Evolutionary conservation across 495 filamentous ascomycete genomes (phyloP).

Genomic region (Xylaria bambusicola): DNA sequence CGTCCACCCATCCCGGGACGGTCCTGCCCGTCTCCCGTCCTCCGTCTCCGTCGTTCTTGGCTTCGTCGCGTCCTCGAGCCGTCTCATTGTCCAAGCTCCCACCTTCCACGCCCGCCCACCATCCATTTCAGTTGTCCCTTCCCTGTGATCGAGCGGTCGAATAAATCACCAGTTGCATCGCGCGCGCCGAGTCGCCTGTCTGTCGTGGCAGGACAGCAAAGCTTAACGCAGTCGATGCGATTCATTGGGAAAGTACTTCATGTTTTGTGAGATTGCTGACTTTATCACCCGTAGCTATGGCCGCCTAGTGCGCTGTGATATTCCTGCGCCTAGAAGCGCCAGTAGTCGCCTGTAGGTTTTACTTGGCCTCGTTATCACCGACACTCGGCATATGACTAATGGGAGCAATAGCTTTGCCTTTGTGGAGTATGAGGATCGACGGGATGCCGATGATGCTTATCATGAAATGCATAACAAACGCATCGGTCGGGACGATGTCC

Average conservation of each 20-base stretch:
- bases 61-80: constrained; percentile 40
- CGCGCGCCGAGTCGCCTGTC: constrained; percentile 40
- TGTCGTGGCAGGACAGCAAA: constrained; percentile 35
- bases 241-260: constrained; percentile 31
- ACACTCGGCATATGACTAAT: constrained; percentile 28
- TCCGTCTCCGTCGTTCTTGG: constrained; percentile 36
- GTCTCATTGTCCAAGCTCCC: constrained; percentile 45
- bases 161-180: constrained; percentile 35
- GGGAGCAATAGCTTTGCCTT: constrained; percentile 79
- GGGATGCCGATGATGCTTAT: constrained; percentile 98
- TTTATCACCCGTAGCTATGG: constrained; percentile 72
- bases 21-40: constrained; percentile 19
- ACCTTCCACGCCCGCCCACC: constrained; percentile 39
- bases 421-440: constrained; percentile 98
- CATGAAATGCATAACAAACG: constrained; percentile 99
- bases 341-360: constrained; percentile 87
- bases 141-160: constrained; percentile 61
- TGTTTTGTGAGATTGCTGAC: constrained; percentile 43
- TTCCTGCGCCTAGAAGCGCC: constrained; percentile 90
- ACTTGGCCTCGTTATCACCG: neutral
- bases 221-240: constrained; percentile 31
- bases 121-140: constrained; percentile 42
- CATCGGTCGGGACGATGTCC: constrained; percentile 88
- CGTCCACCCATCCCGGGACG: constrained; percentile 20
- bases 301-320: constrained; percentile 97